phyloP scores from a whole-genome alignment of 371 early-diverging fungal genomes.

The Capniomyces stellatus region DNA sequence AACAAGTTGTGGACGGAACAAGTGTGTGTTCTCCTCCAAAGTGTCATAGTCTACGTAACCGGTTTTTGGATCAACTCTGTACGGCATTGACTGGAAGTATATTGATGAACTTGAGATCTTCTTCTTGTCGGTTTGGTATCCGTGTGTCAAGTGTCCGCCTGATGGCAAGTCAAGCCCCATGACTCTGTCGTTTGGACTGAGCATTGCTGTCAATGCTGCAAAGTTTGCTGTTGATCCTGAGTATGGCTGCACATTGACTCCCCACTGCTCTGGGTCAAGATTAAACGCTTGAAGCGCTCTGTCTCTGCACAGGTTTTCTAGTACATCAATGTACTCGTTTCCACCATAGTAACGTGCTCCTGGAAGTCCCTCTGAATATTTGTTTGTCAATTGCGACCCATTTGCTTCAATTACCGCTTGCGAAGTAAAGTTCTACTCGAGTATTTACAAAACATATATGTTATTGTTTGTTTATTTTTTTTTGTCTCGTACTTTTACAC shows the following conservation, averaged over 20 bases:
- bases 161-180: slow-evolving; percentile 98
- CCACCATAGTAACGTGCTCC: slow-evolving; percentile 91
- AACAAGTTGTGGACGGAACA: slow-evolving; percentile 93
- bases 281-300: slow-evolving; percentile 89
- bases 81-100: slow-evolving; percentile 98
- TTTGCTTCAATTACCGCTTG: slow-evolving; percentile 94
- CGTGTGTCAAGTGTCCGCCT: slow-evolving; percentile 99
- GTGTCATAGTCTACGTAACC: slow-evolving; percentile 92
- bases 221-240: slow-evolving; percentile 98
- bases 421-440: slow-evolving; percentile 83
- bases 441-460: too few species aligned
- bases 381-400: slow-evolving; percentile 97
- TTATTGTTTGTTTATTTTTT: too few species aligned
- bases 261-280: slow-evolving; percentile 90
- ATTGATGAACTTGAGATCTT: slow-evolving; percentile 95
- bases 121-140: slow-evolving; percentile 98
- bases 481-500: too few species aligned
- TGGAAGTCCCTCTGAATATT: slow-evolving; percentile 98
- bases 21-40: slow-evolving; percentile 71
- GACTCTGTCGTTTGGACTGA: slow-evolving; percentile 91
- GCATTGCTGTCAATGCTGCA: slow-evolving; percentile 87
- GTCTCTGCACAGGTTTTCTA: slow-evolving; percentile 88
- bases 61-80: slow-evolving; percentile 71
- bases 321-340: slow-evolving; percentile 93
- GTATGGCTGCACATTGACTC: slow-evolving; percentile 97